Evolutionary conservation across 2,329 filamentous ascomycete genomes (phyloP).

Genomic region (Lecanicillium sp.): DNA sequence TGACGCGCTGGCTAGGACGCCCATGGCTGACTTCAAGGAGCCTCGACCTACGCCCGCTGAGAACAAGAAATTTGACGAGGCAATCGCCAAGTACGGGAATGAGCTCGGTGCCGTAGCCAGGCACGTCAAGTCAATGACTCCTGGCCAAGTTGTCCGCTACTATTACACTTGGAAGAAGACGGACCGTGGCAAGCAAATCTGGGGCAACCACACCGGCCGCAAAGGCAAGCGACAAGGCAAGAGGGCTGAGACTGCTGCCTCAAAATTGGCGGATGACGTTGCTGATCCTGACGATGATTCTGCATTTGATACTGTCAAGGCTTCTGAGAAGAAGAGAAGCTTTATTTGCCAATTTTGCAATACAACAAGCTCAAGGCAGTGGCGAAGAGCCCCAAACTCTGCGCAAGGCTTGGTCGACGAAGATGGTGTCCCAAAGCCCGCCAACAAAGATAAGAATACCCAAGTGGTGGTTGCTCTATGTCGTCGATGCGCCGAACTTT

Average conservation of each 20-base stretch:
- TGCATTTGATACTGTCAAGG: slow-evolving; percentile 87
- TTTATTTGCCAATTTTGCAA: slow-evolving; percentile 94
- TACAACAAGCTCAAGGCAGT: slow-evolving; percentile 73
- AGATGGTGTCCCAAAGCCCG: slow-evolving; percentile 36
- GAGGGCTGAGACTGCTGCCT: slow-evolving; percentile 59
- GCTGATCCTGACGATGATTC: slow-evolving; percentile 92
- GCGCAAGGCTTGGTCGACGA: slow-evolving; percentile 63
- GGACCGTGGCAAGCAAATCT: slow-evolving; percentile 73
- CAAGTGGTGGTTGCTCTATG: slow-evolving; percentile 78
- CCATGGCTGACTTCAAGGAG: slow-evolving; percentile 71
- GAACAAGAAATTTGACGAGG: slow-evolving; percentile 86
- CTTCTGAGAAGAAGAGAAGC: slow-evolving; percentile 64
- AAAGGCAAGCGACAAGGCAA: slow-evolving; percentile 80
- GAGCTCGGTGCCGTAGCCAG: slow-evolving; percentile 77
- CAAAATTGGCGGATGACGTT: slow-evolving; percentile 82
- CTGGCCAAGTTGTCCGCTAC: slow-evolving; percentile 77
- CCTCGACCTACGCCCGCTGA: slow-evolving; percentile 72
- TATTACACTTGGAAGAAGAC: slow-evolving; percentile 99
- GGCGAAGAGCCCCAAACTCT: slow-evolving; percentile 79
- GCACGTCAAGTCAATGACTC: slow-evolving; percentile 74
- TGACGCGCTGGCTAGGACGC: slow-evolving; percentile 56
- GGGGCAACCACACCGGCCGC: slow-evolving; percentile 79
- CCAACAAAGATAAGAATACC: slow-evolving; percentile 68
- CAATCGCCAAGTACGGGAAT: slow-evolving; percentile 80
- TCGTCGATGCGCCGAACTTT: slow-evolving; percentile 81